phyloP scores from a whole-genome alignment of 108 stramenopile species.

The Fistulifera solaris region DNA sequence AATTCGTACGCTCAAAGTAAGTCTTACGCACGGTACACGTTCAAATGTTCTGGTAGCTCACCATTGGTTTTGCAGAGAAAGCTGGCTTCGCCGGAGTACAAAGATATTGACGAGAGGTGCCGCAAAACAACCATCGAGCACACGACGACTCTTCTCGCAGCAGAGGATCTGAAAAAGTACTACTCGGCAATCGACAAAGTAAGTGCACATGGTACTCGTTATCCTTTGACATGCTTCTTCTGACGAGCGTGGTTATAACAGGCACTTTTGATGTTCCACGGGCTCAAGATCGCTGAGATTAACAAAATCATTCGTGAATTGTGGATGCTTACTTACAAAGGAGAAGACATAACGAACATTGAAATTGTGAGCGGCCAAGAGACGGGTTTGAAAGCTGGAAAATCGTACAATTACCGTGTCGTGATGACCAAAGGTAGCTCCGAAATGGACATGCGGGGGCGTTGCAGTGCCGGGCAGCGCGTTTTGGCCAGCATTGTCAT shows the following conservation, averaged over 20 bases:
- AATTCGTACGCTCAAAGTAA: slow-evolving; percentile 48
- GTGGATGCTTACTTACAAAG: slow-evolving; percentile 95
- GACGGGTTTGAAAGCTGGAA: slow-evolving; percentile 41
- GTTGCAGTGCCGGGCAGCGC: slow-evolving; percentile 94
- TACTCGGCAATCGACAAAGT: slow-evolving; percentile 87
- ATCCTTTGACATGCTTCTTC: too few species aligned
- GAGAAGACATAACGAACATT: slow-evolving; percentile 96
- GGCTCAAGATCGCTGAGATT: slow-evolving; percentile 93
- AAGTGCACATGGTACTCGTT: slow-evolving; percentile 26
- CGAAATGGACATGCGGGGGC: slow-evolving; percentile 95
- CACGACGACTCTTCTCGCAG: slow-evolving; percentile 89
- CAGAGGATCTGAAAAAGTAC: slow-evolving; percentile 89
- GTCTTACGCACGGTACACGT: slow-evolving; percentile 3
- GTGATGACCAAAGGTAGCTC: slow-evolving; percentile 90
- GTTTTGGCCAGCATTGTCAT: slow-evolving; percentile 95
- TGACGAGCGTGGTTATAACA: too few species aligned
- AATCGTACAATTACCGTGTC: slow-evolving; percentile 96
- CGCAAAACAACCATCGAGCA: slow-evolving; percentile 73
- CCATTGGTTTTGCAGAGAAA: slow-evolving; percentile 28
- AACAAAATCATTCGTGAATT: slow-evolving; percentile 85
- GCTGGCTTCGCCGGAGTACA: slow-evolving; percentile 59
- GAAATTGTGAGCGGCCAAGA: slow-evolving; percentile 88
- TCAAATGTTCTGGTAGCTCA: neutral
- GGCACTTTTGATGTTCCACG: slow-evolving; percentile 84
- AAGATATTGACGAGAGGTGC: slow-evolving; percentile 82